Base-by-base conservation (phyloP, 2,329 filamentous ascomycete genomes). In the Cordyceps pruinosa region DNA sequence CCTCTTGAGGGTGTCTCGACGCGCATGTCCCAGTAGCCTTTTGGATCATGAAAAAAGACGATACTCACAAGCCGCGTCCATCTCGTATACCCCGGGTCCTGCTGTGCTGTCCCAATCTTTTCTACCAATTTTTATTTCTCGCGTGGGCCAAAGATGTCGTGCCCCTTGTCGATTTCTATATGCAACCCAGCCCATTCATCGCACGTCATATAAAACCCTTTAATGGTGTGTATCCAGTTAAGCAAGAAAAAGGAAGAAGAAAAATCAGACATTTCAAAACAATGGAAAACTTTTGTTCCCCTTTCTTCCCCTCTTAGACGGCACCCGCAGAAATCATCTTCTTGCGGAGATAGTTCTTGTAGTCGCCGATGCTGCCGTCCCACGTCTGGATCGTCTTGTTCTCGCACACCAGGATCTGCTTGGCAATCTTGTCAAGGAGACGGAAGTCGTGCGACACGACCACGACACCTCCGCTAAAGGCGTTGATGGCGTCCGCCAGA, bases 361-460 rank as follows among this genome's bases (percentile, higher is more conserved):
- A 99, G 60, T 91, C 86, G 66, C 87, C 87, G 69, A 99, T 99
- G 63, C 76, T 78, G 67, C 93, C 93, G 62, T 93, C 86, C 94
- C 94, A 99, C 68, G 84, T 77, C 66, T 82, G 86, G 66, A 97
- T 91, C 15, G 91, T 92, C 83, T 92, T 91, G 85, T 99, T 91
- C 79, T 99, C 94, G 76, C 95, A 99, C 57, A 99, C 94, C 77
- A 99, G 86, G 75, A 99, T 99, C 75, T 99, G 90, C 83, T 99
- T 99, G 66, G 94, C 94, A 73, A 99, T 97, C 82, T 96, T 97
- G 84, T 99, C 94, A 64, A 99, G 86, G 69, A 99, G 81, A 81
- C 93, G 88, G 84, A 99, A 99, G 75, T 99, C 94, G 88, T 99
- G 94, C 68, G 89, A 95, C 58, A 99, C 94, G 63, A 97, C 93